Conservation (phyloP, 2,329 filamentous ascomycete genomes). For the Periconia macrospinosa region DNA sequence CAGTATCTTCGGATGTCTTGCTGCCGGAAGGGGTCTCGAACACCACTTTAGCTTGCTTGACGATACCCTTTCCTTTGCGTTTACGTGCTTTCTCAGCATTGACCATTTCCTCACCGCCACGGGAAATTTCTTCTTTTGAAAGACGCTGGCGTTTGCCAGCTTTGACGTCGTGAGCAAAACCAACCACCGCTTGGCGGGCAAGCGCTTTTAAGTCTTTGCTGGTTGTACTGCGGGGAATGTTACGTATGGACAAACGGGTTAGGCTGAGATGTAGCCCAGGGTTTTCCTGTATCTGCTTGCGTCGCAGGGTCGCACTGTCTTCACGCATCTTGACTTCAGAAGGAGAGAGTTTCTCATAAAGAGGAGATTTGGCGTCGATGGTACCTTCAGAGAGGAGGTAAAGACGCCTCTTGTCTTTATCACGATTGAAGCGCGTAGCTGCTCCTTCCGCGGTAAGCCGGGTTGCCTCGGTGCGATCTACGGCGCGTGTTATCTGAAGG, state of each 20-base stretch:
- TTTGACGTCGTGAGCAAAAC: constrained; percentile 89
- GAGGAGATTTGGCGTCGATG: constrained; percentile 73
- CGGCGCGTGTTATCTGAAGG: constrained; percentile 80
- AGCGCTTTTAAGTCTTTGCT: constrained; percentile 90
- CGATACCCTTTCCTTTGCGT: constrained; percentile 80
- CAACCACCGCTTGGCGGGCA: constrained; percentile 88
- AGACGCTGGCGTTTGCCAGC: constrained; percentile 72
- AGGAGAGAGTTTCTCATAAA: constrained; percentile 75
- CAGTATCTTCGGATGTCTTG: constrained; percentile 76
- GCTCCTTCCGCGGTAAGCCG: constrained; percentile 72
- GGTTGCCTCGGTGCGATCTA: constrained; percentile 78
- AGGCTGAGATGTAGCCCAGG: constrained; percentile 86
- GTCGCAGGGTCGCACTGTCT: constrained; percentile 81
- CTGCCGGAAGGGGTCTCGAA: constrained; percentile 85
- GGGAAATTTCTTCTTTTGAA: constrained; percentile 83
- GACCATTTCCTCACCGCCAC: constrained; percentile 78
- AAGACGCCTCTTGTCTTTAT: constrained; percentile 87
- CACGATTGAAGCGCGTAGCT: constrained; percentile 63
- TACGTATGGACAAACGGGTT: constrained; percentile 87
- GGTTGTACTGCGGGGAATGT: constrained; percentile 79
- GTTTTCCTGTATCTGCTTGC: constrained; percentile 87
- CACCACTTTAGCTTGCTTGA: constrained; percentile 91
- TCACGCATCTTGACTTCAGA: constrained; percentile 87
- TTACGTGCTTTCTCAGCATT: constrained; percentile 80
- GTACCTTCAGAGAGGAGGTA: constrained; percentile 87